These are phyloP conservation scores for Suillus discolor DNA, from an alignment of 768 basidiomycete genomes.

Conservation along the genomic window DNA sequence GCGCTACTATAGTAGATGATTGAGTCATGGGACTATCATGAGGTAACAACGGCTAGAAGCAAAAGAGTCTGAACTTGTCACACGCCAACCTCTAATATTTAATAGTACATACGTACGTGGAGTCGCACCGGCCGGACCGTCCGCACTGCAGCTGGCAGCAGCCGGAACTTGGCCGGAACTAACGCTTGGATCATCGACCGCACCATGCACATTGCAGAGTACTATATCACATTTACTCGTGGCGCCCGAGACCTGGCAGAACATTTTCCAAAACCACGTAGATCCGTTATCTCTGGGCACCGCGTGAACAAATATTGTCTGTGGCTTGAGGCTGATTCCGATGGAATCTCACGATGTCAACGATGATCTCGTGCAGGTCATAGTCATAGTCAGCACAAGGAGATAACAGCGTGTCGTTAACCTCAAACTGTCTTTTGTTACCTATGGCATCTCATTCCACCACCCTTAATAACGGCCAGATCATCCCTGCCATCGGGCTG, in stretches of 20 bases:
- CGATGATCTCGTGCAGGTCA: not conserved
- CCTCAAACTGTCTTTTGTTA: not conserved
- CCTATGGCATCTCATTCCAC: conserved; percentile 46
- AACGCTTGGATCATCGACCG: too few relatives aligned
- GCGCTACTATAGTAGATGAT: too few relatives aligned
- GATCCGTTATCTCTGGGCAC: not conserved
- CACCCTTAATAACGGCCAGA: conserved; percentile 61
- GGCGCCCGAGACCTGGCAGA: not conserved
- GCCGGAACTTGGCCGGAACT: too few relatives aligned
- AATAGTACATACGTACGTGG: too few relatives aligned
- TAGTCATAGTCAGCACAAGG: not conserved
- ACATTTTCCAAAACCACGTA: not conserved
- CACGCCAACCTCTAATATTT: too few relatives aligned
- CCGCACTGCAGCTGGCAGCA: too few relatives aligned
- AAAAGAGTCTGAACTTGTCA: too few relatives aligned
- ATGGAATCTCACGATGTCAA: conserved; percentile 1
- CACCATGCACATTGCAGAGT: not conserved
- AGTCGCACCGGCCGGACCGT: too few relatives aligned
- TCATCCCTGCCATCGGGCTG: conserved; percentile 60
- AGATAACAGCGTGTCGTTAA: not conserved
- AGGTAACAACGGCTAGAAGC: too few relatives aligned
- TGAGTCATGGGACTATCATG: too few relatives aligned
- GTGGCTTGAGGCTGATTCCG: not conserved
- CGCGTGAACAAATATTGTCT: not conserved
- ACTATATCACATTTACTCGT: not conserved